Evolutionary conservation across 139 green algal species (phyloP), one percentile per base, ranked within the genome.

Genomic region (Chlorella sorokiniana): DNA sequence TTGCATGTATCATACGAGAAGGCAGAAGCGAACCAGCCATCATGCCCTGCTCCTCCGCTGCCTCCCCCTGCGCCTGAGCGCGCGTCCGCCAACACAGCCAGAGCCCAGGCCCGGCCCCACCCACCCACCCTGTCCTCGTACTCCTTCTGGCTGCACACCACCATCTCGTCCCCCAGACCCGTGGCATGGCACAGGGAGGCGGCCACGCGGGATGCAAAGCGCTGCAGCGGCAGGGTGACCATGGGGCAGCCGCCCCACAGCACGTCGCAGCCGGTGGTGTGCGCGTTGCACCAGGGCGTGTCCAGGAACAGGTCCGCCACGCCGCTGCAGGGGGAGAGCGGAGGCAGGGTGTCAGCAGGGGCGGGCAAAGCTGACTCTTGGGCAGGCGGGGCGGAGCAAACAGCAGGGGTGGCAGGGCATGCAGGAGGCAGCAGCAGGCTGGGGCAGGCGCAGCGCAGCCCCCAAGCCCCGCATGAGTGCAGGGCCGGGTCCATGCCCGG

Each of bases 251-350:
- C 95, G 14, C 89, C 90, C 95, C 95, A 98, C 79, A 98, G 87
- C 69, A 97, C 93, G 85, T 98, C 95, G 81, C 93, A 97, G 29
- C 91, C 95, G 16, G 93, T 97, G 63, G 95, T 98, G 93, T 98
- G 95, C 23, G 95, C 95, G 75, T 98, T 98, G 88, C 92, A 97
- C 22, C 93, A 74, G 2, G 95, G 93, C 2, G 95, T 98, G 93
- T 98, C 95, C 56, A 98, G 84, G 86, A 97, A 98, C 31, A 98
- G 89, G 80, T 98, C 95, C 20, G 93, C 95, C n/a, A 97, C 83
- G 14, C 86, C 91, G 69, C 75, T 90, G 65, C 95, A 77, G 70
- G 31, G 68, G 65, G 68, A 20, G 27, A 27, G 68, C 20, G 25
- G 40, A 10, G 63, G 63, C 35, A 42, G n/a, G 48, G 48, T 11